Evolutionary conservation across 805 yeast genomes (phyloP).

Genomic region (Cyberlindnera euphorbiae): DNA sequence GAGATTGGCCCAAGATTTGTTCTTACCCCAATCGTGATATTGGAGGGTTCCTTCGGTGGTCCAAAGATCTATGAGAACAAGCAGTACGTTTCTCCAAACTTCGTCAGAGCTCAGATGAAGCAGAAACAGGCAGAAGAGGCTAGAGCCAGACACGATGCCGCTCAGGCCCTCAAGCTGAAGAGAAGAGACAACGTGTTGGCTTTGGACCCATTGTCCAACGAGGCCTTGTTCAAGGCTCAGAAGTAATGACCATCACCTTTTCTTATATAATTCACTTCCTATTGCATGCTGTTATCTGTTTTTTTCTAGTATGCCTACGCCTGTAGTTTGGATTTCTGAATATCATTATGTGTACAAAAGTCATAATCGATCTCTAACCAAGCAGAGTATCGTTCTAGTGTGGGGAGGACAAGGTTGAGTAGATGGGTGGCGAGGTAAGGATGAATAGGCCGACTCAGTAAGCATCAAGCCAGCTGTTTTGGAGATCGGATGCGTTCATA

Average conservation of each 20-base stretch:
- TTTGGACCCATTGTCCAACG: constrained; percentile 81
- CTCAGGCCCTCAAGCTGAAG: constrained; percentile 68
- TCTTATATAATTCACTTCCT: background rate
- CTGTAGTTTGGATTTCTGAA: constrained; percentile 5
- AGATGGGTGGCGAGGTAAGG: too few relatives aligned
- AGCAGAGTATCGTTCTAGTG: too few relatives aligned
- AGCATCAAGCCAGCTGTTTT: too few relatives aligned
- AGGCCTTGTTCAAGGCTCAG: constrained; percentile 55
- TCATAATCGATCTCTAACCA: too few relatives aligned
- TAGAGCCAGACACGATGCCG: constrained; percentile 70
- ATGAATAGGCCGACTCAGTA: too few relatives aligned
- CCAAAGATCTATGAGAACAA: constrained; percentile 96
- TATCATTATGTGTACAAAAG: constrained; percentile 10
- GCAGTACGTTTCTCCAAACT: constrained; percentile 94
- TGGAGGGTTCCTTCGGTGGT: constrained; percentile 97
- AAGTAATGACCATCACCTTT: constrained; percentile 1
- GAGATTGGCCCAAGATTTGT: constrained; percentile 98
- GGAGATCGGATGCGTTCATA: too few relatives aligned
- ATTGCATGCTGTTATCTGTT: constrained; percentile 1
- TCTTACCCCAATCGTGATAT: constrained; percentile 80
- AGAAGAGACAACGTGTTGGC: constrained; percentile 70
- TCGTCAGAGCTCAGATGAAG: constrained; percentile 83
- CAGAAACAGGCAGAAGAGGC: constrained; percentile 80
- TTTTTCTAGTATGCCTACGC: background rate
- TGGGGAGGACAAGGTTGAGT: too few relatives aligned